Evolutionary conservation across 78 protist species (phyloP), one percentile per base, ranked within the genome.

Genomic region (Dictyostelium brefeldianum): DNA sequence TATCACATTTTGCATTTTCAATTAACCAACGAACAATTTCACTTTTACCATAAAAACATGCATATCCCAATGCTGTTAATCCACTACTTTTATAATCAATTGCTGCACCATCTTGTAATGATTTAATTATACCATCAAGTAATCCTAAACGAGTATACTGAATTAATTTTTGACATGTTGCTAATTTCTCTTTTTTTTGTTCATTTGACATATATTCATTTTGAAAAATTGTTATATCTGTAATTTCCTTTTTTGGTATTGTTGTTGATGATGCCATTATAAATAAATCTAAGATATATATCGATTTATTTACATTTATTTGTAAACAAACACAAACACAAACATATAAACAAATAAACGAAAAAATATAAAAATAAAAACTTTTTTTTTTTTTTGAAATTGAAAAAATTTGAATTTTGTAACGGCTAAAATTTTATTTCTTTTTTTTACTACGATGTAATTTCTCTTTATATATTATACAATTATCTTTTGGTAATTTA

Each of bases 51-150:
- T 84, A 74, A 27, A 74, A 84, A 18, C 77, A 48, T 7, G 83
- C 81, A 25, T 74, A 84, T 46, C 78, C 81, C 54, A 84, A 41
- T 15, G 92, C 92, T 6, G 83, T 22, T 20, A 54, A 54, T 54
- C 92, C 92, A 57, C 81, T 74, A 11, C 57, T 12, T 18, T 53
- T 84, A 59, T 73, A 84, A 75, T 84, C 92, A 14, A 74, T 73
- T 53, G 18, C 59, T 12, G 82, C 82, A 1, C 92, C 92, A 36
- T 75, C 82, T 27, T 84, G 81, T 25, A 84, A 43, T 7, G 67
- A 20, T 18, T 59, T 84, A 1, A 54, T 59, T 14, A 84, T 71
- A 25, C 83, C 81, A n/a, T 74, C 65, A 0, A 74, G 4, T 12
- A 47, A 27, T 8, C 92, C 92, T 29, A n/a, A n/a, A 27, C 82